A percentile compares a stretch with the other conserved stretches of the same genome.
Evolutionary conservation across 192 early-diverging fungal genomes (phyloP).

Genomic region (Lunasporangiospora selenospora): DNA sequence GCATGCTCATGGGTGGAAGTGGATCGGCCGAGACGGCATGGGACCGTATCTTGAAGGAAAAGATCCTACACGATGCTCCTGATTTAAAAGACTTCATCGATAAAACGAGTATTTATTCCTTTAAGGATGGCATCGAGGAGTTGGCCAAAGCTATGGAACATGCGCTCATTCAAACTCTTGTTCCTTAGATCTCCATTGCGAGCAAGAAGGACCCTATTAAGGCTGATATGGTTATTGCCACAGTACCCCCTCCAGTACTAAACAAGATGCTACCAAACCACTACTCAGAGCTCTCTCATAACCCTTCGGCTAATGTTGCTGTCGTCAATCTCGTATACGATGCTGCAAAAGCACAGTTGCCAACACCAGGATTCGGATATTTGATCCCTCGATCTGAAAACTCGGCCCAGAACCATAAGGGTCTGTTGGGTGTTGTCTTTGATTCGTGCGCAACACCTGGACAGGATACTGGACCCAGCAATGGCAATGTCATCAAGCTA

Average conservation of each 20-base stretch:
- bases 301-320: slow-evolving; percentile 78
- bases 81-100: slow-evolving; percentile 67
- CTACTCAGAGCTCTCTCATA: slow-evolving; percentile 60
- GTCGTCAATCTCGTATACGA: slow-evolving; percentile 84
- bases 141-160: slow-evolving; percentile 64
- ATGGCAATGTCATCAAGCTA: slow-evolving; percentile 55
- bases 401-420: slow-evolving; percentile 49
- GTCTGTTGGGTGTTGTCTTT: slow-evolving; percentile 83
- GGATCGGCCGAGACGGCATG: slow-evolving; percentile 34
- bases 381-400: slow-evolving; percentile 76
- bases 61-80: slow-evolving; percentile 35
- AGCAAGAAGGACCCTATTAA: slow-evolving; percentile 32
- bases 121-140: slow-evolving; percentile 79
- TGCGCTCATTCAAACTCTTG: slow-evolving; percentile 44
- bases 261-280: slow-evolving; percentile 24
- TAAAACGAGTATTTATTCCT: slow-evolving; percentile 81
- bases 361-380: slow-evolving; percentile 89
- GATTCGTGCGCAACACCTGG: slow-evolving; percentile 81
- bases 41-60: slow-evolving; percentile 40
- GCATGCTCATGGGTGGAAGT: slow-evolving; percentile 52
- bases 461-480: slow-evolving; percentile 62
- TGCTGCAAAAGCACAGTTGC: slow-evolving; percentile 50
- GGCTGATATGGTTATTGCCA: slow-evolving; percentile 70
- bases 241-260: slow-evolving; percentile 63
- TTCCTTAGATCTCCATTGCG: slow-evolving; percentile 34